Conservation (phyloP, 805 yeast genomes). For the Schwanniomyces occidentalis region DNA sequence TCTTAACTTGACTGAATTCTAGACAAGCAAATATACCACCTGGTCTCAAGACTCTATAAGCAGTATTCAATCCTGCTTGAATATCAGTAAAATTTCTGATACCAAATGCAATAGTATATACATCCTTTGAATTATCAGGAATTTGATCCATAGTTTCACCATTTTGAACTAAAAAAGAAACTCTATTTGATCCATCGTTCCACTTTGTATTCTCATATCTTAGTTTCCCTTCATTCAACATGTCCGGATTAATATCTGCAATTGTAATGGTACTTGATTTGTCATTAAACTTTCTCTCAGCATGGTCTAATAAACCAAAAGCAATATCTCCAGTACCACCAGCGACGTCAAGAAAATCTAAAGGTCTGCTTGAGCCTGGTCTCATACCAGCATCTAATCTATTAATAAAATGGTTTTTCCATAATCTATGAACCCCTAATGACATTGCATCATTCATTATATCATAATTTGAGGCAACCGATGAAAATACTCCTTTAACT, state of each 20-base stretch:
- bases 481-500: constrained; percentile 86
- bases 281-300: constrained; percentile 76
- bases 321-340: constrained; percentile 99
- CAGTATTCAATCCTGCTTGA: constrained; percentile 92
- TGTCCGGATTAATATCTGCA: constrained; percentile 93
- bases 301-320: constrained; percentile 90
- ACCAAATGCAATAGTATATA: constrained; percentile 96
- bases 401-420: constrained; percentile 90
- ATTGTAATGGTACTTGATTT: constrained; percentile 77
- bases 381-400: constrained; percentile 91
- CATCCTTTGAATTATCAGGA: constrained; percentile 85
- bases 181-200: constrained; percentile 61
- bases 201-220: constrained; percentile 63
- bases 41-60: constrained; percentile 91
- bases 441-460: constrained; percentile 99
- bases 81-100: constrained; percentile 95
- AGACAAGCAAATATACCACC: constrained; percentile 98
- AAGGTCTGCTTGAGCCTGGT: constrained; percentile 75
- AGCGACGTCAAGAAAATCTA: constrained; percentile 92
- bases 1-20: constrained; percentile 90
- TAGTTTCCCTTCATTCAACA: constrained; percentile 89
- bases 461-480: constrained; percentile 93
- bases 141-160: constrained; percentile 88
- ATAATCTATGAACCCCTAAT: constrained; percentile 87
- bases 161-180: constrained; percentile 83